phyloP scores from a whole-genome alignment of 2,329 filamentous ascomycete genomes.

The Neophaeococcomyces aloes region DNA sequence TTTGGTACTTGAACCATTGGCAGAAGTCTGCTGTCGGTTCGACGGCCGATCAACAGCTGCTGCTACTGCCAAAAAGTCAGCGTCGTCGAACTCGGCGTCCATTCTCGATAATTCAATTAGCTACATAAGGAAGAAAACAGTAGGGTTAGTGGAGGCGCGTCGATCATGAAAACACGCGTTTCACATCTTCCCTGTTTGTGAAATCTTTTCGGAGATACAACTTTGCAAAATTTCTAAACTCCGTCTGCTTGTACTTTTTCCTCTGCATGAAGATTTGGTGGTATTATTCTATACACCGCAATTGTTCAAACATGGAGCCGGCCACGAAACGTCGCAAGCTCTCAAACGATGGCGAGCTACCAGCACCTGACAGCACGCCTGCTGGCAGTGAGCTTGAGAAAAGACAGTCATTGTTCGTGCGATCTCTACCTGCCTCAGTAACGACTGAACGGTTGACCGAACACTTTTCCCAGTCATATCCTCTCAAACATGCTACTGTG shows the following conservation, averaged over 20 bases:
- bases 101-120: slow-evolving; percentile 22
- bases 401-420: slow-evolving; percentile 73
- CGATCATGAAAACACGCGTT: too few species aligned
- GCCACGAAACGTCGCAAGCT: slow-evolving; percentile 29
- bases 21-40: slow-evolving; percentile 28
- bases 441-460: slow-evolving; percentile 76
- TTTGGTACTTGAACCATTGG: slow-evolving; percentile 34
- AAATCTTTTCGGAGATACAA: too few species aligned
- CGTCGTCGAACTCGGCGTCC: slow-evolving; percentile 41
- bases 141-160: too few species aligned
- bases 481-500: slow-evolving; percentile 91
- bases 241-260: not conserved
- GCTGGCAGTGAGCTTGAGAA: slow-evolving; percentile 22
- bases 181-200: too few species aligned
- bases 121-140: too few species aligned
- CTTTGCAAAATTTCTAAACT: not conserved
- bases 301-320: slow-evolving; percentile 24
- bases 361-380: slow-evolving; percentile 21
- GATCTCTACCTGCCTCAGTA: slow-evolving; percentile 65
- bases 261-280: not conserved
- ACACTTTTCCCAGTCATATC: slow-evolving; percentile 87
- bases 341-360: slow-evolving; percentile 23
- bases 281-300: not conserved
- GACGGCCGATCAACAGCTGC: slow-evolving; percentile 30
- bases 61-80: slow-evolving; percentile 30